These are phyloP conservation scores for Neurospora sp. DNA, from an alignment of 495 filamentous ascomycete species.

Conservation along the genomic window DNA sequence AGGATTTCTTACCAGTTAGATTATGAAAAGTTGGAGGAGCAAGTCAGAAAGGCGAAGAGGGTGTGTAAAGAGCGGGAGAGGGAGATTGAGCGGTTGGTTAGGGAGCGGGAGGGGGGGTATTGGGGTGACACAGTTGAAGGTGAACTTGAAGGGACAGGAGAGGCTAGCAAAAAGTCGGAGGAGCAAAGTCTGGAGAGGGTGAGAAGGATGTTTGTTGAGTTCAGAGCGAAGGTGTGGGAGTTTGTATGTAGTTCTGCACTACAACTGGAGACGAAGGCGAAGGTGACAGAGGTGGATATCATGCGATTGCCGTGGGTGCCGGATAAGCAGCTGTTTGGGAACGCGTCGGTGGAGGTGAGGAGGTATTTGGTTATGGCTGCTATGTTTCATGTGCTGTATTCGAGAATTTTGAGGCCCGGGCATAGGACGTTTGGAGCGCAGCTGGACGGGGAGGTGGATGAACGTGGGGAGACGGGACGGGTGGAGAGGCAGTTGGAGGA, in stretches of 20 bases:
- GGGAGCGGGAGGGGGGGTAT: neutral
- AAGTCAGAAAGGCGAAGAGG: neutral
- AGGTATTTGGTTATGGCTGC: conserved; percentile 4
- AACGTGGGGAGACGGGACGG: neutral
- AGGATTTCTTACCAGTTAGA: neutral
- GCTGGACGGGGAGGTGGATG: neutral
- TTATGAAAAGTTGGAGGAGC: neutral
- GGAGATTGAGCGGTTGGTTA: neutral
- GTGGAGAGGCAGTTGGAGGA: neutral
- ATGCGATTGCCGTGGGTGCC: neutral
- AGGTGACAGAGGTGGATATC: neutral
- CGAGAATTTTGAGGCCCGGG: conserved; percentile 8
- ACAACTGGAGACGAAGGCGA: neutral
- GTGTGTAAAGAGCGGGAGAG: neutral
- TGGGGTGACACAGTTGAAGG: neutral
- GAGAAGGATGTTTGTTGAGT: fast-evolving
- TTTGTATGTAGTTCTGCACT: neutral
- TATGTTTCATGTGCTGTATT: conserved; percentile 8
- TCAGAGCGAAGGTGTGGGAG: neutral
- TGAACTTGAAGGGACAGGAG: neutral
- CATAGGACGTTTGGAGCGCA: conserved; percentile 4
- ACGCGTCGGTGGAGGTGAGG: neutral
- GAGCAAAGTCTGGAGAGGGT: neutral
- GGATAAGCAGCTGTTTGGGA: neutral
- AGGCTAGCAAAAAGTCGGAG: neutral